A percentile compares a stretch with the other conserved stretches of the same genome.
Evolutionary conservation across 352 stramenopile species (phyloP).

Genomic region (Pythium phragmitis): DNA sequence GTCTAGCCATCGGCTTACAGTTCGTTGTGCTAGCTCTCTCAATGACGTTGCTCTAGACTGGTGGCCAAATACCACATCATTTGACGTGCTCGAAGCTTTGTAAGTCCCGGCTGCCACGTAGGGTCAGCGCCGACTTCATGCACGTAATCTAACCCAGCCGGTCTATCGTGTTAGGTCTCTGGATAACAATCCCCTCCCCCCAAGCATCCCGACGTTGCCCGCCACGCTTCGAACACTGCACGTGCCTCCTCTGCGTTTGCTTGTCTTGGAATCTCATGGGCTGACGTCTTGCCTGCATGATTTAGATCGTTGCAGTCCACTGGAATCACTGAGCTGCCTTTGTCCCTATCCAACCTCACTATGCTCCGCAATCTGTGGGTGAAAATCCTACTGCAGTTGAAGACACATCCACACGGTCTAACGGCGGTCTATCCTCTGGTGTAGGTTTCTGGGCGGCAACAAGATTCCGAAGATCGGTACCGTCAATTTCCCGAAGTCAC

Average conservation of each 20-base stretch:
- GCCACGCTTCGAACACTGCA: slow-evolving; percentile 2
- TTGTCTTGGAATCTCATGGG: background rate
- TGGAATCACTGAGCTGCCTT: slow-evolving; percentile 3
- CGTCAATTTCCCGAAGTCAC: background rate
- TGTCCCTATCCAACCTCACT: background rate
- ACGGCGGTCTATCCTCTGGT: background rate
- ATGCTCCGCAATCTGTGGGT: slow-evolving; percentile 1
- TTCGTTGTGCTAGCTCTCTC: slow-evolving; percentile 12
- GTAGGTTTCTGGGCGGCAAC: slow-evolving; percentile 19
- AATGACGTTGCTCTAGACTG: background rate
- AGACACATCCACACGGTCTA: background rate
- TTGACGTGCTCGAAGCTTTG: slow-evolving; percentile 8
- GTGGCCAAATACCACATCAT: slow-evolving; percentile 5
- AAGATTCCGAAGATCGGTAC: background rate
- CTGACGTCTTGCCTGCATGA: background rate
- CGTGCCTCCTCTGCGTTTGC: background rate
- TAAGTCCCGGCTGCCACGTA: background rate
- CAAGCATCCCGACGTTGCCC: background rate
- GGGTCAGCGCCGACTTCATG: background rate
- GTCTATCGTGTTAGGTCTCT: slow-evolving; percentile 2
- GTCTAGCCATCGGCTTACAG: background rate
- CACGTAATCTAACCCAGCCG: background rate
- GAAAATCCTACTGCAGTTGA: background rate
- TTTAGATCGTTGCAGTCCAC: slow-evolving; percentile 6
- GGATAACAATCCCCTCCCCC: slow-evolving; percentile 6